These are phyloP conservation scores for Chaetomium sp. DNA, from an alignment of 2,329 filamentous ascomycete species.

Conservation along the genomic window DNA sequence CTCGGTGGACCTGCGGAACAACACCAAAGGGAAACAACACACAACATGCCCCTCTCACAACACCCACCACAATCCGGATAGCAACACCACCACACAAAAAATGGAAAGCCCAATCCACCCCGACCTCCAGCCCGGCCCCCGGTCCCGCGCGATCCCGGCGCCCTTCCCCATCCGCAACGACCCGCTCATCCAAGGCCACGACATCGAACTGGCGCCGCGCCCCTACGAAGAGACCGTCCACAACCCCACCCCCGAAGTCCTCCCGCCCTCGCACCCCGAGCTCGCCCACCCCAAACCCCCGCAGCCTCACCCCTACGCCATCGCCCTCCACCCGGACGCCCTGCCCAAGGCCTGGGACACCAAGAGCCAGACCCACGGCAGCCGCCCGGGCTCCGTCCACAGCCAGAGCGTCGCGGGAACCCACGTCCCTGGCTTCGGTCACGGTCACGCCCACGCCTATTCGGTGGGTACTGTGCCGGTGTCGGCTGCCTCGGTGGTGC, in stretches of 20 bases:
- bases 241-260: conserved; percentile 1
- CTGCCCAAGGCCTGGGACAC: neutral
- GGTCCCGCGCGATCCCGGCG: neutral
- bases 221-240: conserved; percentile 14
- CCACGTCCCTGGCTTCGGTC: neutral
- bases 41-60: neutral
- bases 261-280: conserved; percentile 16
- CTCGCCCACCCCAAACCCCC: conserved; percentile 4
- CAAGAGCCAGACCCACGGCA: too few species aligned
- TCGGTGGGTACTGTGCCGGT: neutral
- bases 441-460: neutral
- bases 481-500: neutral
- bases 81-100: neutral
- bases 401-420: neutral
- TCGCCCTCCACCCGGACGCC: neutral
- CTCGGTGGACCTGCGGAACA: neutral
- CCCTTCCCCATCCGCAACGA: conserved; percentile 4
- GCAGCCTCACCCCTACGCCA: neutral
- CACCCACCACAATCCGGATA: neutral
- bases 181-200: conserved; percentile 22
- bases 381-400: neutral
- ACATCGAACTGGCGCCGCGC: conserved; percentile 24
- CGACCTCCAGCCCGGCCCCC: neutral
- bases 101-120: conserved; percentile 9
- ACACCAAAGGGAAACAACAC: neutral